These are phyloP conservation scores for Ceratobasidium sp. DNA, from an alignment of 1,284 basidiomycete genomes.

Conservation along the genomic window DNA sequence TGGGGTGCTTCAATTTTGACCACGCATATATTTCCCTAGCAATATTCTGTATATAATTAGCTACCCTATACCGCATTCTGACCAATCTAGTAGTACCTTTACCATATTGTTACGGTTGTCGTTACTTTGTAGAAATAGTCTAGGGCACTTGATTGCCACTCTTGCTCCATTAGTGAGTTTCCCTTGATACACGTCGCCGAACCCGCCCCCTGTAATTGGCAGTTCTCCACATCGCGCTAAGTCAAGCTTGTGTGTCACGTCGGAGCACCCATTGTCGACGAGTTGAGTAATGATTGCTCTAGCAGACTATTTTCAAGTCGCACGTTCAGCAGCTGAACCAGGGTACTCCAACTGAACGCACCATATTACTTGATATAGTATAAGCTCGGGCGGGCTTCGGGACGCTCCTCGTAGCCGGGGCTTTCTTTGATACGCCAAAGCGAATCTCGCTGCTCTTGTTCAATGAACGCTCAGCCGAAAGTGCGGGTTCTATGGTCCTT, in stretches of 20 bases:
- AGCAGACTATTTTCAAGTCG: neutral
- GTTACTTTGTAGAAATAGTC: neutral
- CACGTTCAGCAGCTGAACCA: neutral
- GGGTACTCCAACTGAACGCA: neutral
- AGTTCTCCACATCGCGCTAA: neutral
- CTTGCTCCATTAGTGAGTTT: neutral
- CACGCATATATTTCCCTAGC: constrained; percentile 35
- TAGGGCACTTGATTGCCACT: constrained; percentile 20
- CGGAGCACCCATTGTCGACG: neutral
- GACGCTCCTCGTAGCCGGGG: neutral
- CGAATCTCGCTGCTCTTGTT: neutral
- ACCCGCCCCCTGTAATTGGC: constrained; percentile 10
- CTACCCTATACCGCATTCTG: neutral
- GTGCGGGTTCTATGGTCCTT: no score
- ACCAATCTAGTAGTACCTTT: neutral
- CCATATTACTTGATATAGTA: constrained; percentile 8
- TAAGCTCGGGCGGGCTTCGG: neutral
- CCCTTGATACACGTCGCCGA: constrained; percentile 10
- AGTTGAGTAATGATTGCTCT: neutral
- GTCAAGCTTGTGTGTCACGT: constrained; percentile 2
- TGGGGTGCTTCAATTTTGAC: constrained; percentile 31
- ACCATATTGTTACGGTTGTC: neutral
- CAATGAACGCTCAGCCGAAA: neutral
- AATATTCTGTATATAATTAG: constrained; percentile 3
- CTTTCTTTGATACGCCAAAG: neutral